phyloP scores from a whole-genome alignment of 179 eudicot species.

The Spergularia azorica region DNA sequence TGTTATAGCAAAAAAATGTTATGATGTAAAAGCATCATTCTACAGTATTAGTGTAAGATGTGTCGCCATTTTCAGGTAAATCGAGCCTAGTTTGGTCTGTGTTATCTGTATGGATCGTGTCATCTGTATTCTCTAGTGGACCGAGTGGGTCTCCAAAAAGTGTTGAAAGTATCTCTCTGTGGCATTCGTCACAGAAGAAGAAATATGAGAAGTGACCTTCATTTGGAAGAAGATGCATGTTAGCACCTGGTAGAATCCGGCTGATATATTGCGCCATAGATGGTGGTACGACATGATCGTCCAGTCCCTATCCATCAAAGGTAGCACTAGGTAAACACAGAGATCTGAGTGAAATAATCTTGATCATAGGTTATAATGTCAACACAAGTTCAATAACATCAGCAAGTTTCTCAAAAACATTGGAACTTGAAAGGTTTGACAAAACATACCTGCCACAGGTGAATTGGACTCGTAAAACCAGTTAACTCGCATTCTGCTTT shows the following conservation, averaged over 20 bases:
- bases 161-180: slow-evolving; percentile 60
- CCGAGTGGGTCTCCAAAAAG: slow-evolving; percentile 77
- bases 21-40: slow-evolving; percentile 7
- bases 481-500: slow-evolving; percentile 63
- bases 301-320: slow-evolving; percentile 60
- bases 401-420: background rate
- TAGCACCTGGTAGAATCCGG: slow-evolving; percentile 59
- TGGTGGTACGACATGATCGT: slow-evolving; percentile 76
- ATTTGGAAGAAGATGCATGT: slow-evolving; percentile 59
- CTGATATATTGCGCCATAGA: slow-evolving; percentile 67
- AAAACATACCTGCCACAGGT: slow-evolving; percentile 85
- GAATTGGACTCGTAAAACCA: slow-evolving; percentile 74
- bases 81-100: slow-evolving; percentile 18
- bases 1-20: background rate
- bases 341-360: background rate
- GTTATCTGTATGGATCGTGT: slow-evolving; percentile 33
- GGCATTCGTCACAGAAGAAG: slow-evolving; percentile 78
- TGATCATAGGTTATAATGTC: background rate
- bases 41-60: slow-evolving; percentile 11
- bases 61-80: slow-evolving; percentile 15
- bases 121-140: slow-evolving; percentile 38
- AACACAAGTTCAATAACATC: background rate
- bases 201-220: slow-evolving; percentile 96
- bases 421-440: background rate
- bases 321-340: background rate